These are phyloP conservation scores for Penicillium pancosmium DNA, from an alignment of 495 filamentous ascomycete genomes.

Conservation along the genomic window DNA sequence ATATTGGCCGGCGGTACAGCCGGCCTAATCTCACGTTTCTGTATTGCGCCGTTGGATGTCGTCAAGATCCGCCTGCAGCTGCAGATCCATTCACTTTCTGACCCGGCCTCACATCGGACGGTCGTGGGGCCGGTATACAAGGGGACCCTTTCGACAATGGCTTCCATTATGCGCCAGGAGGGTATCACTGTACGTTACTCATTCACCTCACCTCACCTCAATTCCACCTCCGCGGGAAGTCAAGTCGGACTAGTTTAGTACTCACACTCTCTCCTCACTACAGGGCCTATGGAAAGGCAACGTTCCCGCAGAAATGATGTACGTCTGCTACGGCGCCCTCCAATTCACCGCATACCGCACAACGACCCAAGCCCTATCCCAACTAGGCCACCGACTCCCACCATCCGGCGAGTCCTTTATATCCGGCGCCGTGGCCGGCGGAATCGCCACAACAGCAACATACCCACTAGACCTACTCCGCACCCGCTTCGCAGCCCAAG, in stretches of 20 bases:
- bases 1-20: conserved; percentile 83
- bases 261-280: neutral
- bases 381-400: conserved; percentile 50
- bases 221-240: no score
- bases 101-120: conserved; percentile 57
- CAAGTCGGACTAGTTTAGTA: neutral
- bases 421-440: conserved; percentile 79
- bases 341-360: conserved; percentile 92
- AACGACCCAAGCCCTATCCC: conserved; percentile 61
- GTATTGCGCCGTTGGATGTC: conserved; percentile 90
- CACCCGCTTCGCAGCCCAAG: conserved; percentile 94
- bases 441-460: conserved; percentile 75
- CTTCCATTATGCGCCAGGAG: conserved; percentile 73
- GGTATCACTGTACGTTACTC: conserved; percentile 63
- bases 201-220: neutral
- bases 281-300: conserved; percentile 97
- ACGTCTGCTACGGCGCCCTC: conserved; percentile 81
- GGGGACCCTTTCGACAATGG: conserved; percentile 77
- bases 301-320: conserved; percentile 90
- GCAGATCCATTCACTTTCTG: conserved; percentile 77
- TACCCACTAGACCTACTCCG: conserved; percentile 94
- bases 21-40: conserved; percentile 90
- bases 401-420: conserved; percentile 73
- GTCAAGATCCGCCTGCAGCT: conserved; percentile 96
- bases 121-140: conserved; percentile 70